Conservation (phyloP, 169 alveolate genomes). For the Cryptosporidium viatorum region DNA sequence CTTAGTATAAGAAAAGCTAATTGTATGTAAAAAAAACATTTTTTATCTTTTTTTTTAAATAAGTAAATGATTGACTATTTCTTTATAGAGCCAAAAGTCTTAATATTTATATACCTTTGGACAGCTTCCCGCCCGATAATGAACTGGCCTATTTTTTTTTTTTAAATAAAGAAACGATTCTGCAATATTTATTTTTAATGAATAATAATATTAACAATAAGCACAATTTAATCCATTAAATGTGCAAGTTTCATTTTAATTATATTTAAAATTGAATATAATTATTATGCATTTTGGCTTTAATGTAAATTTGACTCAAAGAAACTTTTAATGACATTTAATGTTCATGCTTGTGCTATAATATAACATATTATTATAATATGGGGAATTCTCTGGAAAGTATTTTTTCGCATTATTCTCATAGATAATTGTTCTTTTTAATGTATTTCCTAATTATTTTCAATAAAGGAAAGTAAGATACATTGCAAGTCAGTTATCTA, state of each 20-base stretch:
- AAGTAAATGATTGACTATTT: too few relatives aligned
- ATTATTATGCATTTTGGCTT: neutral
- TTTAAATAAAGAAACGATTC: too few relatives aligned
- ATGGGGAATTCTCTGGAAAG: neutral
- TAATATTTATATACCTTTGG: neutral
- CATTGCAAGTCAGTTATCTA: neutral
- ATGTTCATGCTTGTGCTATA: constrained; percentile 75
- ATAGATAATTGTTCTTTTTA: neutral
- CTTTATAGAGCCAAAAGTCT: too few relatives aligned
- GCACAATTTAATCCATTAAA: constrained; percentile 73
- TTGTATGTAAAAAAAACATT: neutral
- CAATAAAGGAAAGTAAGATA: neutral
- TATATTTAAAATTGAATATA: neutral
- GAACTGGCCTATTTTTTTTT: neutral
- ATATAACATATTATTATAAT: neutral
- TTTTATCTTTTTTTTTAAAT: too few relatives aligned
- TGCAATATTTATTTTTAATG: too few relatives aligned
- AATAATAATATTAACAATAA: neutral
- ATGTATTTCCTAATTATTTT: neutral
- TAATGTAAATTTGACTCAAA: neutral
- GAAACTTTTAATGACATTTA: constrained; percentile 35
- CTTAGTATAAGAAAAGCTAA: neutral
- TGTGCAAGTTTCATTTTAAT: constrained; percentile 29
- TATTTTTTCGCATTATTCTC: neutral
- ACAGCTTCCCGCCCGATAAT: neutral